Base-by-base conservation (phyloP, 106 monocot species). In the Vanilla planifolia region DNA sequence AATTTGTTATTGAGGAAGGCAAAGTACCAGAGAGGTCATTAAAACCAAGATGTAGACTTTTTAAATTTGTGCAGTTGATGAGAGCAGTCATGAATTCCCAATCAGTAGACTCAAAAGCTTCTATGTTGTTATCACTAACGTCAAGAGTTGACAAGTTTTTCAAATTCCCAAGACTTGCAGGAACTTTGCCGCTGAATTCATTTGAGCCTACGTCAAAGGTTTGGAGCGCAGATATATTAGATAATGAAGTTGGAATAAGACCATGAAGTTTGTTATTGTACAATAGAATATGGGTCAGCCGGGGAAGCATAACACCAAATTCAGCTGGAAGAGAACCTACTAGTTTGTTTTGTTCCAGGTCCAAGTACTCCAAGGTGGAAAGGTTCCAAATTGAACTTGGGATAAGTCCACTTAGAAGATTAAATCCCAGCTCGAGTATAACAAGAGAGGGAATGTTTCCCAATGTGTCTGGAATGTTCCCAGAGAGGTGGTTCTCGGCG, bases 111-210 rank as follows among this genome's bases (percentile, higher is more conserved):
- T 50, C 50, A 10, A 6, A 11, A 8, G 50, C 50, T 50, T 50
- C 50, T 13, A 50, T 4, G 11, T 50, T 3, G 26, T 50, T 50
- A 13, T 25, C 25, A 25, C 11, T 3, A 5, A 50, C 11, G 50
- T 11, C 3, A 22, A 50, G 50, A 7, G 9, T 24, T 22, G 8
- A 26, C 8, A 82, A 25, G 1, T 45, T 10, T 17, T 66, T 47
- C 24, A 77, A 73, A 4, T 51, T 27, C 0, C 61, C 73, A 14
- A 82, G 25, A 26, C 59, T 60, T 5, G 11, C 1, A 50, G 80
- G 80, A 42, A 80, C 75, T 45, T 46, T 45, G 16, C 80, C 80
- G 0, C 48, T 34, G 6, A 80, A 43, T 27, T 37, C 71, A 17
- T 80, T 80, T 5, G 48, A 33, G 2, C 37, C 11, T 2, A 71